Percentiles rank a stretch among this genome's conserved stretches.
These are phyloP conservation scores for Trichoderma guizhouense DNA, from an alignment of 2,329 filamentous ascomycete genomes.

Conservation along the genomic window DNA sequence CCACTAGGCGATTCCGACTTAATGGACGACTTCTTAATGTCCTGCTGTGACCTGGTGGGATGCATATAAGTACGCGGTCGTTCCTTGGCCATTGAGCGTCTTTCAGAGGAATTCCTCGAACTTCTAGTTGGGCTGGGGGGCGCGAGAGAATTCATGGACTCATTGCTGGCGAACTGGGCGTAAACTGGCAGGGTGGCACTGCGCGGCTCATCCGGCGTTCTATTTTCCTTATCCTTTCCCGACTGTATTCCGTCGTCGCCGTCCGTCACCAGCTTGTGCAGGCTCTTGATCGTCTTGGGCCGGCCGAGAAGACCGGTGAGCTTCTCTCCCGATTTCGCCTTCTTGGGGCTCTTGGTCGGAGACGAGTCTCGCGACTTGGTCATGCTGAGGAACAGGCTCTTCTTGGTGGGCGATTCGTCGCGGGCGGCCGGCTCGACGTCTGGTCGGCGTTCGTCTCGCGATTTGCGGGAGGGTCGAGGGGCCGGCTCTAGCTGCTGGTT, in stretches of 20 bases:
- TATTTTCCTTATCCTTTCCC: conserved; percentile 77
- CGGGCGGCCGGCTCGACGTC: conserved; percentile 29
- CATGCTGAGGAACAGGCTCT: conserved; percentile 18
- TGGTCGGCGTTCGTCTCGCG: conserved; percentile 31
- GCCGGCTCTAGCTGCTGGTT: conserved; percentile 46
- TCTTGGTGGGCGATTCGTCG: conserved; percentile 45
- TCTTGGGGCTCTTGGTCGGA: conserved; percentile 63
- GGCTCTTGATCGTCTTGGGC: conserved; percentile 68
- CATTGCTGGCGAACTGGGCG: conserved; percentile 60
- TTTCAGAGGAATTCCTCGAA: conserved; percentile 6
- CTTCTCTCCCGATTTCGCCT: conserved; percentile 75
- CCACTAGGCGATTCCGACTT: conserved; percentile 30
- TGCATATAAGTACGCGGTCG: conserved; percentile 52
- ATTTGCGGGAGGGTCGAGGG: conserved; percentile 37
- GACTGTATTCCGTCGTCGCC: conserved; percentile 43
- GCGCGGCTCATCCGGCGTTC: conserved; percentile 48
- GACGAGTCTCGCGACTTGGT: conserved; percentile 46
- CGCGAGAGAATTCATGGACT: conserved; percentile 21
- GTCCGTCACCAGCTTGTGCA: conserved; percentile 53
- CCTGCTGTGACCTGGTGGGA: conserved; percentile 23
- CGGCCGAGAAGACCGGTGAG: conserved; percentile 73
- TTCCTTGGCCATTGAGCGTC: conserved; percentile 33
- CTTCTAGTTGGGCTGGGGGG: conserved; percentile 16
- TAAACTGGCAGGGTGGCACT: conserved; percentile 67
- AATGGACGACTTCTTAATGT: conserved; percentile 22